Conservation (phyloP, 257 asterid species). For the Knoxia roxburghii region DNA sequence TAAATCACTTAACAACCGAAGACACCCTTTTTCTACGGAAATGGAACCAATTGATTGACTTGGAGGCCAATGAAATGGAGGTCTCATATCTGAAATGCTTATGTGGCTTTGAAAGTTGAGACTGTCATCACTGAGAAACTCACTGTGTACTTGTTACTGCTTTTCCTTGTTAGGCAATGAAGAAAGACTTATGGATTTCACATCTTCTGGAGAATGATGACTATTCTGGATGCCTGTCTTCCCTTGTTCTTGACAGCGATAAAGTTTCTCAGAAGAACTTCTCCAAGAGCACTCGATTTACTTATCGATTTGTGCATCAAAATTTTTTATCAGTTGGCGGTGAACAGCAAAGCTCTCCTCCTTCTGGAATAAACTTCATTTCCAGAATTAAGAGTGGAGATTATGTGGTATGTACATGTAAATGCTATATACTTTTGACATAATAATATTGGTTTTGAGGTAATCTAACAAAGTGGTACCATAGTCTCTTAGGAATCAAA, state of each 20-base stretch:
- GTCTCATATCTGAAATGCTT: slow-evolving; percentile 31
- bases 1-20: slow-evolving; percentile 58
- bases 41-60: slow-evolving; percentile 89
- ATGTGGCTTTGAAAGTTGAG: slow-evolving; percentile 12
- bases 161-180: slow-evolving; percentile 41
- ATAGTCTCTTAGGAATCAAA: neutral
- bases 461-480: neutral
- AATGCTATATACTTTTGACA: slow-evolving; percentile 10
- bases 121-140: slow-evolving; percentile 8
- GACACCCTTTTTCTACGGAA: slow-evolving; percentile 67
- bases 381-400: slow-evolving; percentile 61
- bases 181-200: slow-evolving; percentile 59
- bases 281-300: slow-evolving; percentile 42
- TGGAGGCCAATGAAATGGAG: slow-evolving; percentile 85
- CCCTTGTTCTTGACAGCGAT: slow-evolving; percentile 59
- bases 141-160: neutral
- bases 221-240: slow-evolving; percentile 37
- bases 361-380: slow-evolving; percentile 32
- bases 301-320: slow-evolving; percentile 58
- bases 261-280: slow-evolving; percentile 26
- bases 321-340: slow-evolving; percentile 23
- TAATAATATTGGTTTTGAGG: slow-evolving; percentile 8
- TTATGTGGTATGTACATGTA: slow-evolving; percentile 63
- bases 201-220: slow-evolving; percentile 40
- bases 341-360: slow-evolving; percentile 30